Base-by-base conservation (phyloP, 768 basidiomycete genomes). In the Trametes punicea region DNA sequence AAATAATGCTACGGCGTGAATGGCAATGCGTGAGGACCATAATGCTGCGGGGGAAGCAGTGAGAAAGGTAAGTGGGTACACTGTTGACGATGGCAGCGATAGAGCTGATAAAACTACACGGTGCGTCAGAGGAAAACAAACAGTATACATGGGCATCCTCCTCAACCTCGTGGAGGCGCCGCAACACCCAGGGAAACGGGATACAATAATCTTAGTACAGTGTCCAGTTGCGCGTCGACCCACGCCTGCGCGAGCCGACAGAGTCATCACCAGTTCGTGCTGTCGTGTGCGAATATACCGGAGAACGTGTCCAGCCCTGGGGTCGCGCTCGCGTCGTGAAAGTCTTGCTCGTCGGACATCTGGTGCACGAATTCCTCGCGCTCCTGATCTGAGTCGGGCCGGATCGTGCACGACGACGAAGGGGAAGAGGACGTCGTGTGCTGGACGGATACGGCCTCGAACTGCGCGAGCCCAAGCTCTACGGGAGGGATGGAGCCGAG, bases 401-500 rank as follows among this genome's bases (percentile, higher is more conserved):
- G 52, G 52, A 61, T 51, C 34, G 51, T 44, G 47, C 36, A 16
- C 47, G 31, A 33, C 16, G 48, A 46, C 33, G 65, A 55, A 15
- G 61, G 67, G 23, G 34, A 50, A 2, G 53, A 50, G 9, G 44
- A 26, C 29, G 58, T 36, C 53, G 64, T 27, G 3, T 65, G 45
- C n/a, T 66, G 40, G 25, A 40, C 27, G 48, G 49, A 63, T 40
- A 69, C 59, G 40, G 55, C 59, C 30, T 74, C 74, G 42, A 72
- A 76, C 40, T 81, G 81, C 45, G 79, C 74, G 57, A 80, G 65
- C 15, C 81, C 81, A 50, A 87, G 73, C 59, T 85, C 79, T 67
- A 87, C 77, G 0, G 85, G 80, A 2, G 84, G 85, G 60, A 88
- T 88, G 21, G 82, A 72, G 61, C 64, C 71, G 60, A 88, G 69